Evolutionary conservation across 1,284 basidiomycete species (phyloP).

Genomic region (Marasmius oreades): DNA sequence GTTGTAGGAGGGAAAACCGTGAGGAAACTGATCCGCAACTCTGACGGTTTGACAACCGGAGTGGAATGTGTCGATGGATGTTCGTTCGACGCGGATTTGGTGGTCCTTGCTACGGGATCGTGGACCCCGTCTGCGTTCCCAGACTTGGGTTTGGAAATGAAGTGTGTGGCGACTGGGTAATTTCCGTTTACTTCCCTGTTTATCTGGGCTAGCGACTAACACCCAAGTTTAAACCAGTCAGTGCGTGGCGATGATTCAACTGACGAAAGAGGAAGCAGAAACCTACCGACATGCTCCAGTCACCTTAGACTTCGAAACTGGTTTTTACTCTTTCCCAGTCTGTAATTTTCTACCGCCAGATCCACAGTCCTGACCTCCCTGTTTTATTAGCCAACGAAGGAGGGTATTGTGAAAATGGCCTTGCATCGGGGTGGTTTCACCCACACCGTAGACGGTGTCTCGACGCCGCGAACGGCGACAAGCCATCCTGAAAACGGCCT

Average conservation of each 20-base stretch:
- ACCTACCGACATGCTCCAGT: constrained; percentile 67
- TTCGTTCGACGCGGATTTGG: constrained; percentile 46
- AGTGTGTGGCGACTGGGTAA: constrained; percentile 70
- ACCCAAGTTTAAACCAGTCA: constrained; percentile 47
- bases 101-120: constrained; percentile 72
- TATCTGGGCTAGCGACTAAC: not conserved
- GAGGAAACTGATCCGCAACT: constrained; percentile 38
- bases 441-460: constrained; percentile 42
- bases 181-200: constrained; percentile 14
- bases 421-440: constrained; percentile 69
- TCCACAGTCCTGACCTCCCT: not conserved
- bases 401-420: constrained; percentile 72
- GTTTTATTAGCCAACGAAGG: constrained; percentile 56
- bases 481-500: constrained; percentile 56
- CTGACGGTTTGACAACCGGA: constrained; percentile 48
- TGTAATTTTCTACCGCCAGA: constrained; percentile 20
- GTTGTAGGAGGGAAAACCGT: constrained; percentile 60
- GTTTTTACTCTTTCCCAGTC: constrained; percentile 79
- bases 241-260: constrained; percentile 70
- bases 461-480: constrained; percentile 62
- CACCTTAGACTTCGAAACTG: constrained; percentile 63
- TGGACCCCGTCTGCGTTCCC: constrained; percentile 84
- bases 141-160: constrained; percentile 43
- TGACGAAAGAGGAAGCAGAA: constrained; percentile 65
- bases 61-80: constrained; percentile 65